Conservation (phyloP, 2,329 filamentous ascomycete genomes). For the Uncinocarpus reesii region DNA sequence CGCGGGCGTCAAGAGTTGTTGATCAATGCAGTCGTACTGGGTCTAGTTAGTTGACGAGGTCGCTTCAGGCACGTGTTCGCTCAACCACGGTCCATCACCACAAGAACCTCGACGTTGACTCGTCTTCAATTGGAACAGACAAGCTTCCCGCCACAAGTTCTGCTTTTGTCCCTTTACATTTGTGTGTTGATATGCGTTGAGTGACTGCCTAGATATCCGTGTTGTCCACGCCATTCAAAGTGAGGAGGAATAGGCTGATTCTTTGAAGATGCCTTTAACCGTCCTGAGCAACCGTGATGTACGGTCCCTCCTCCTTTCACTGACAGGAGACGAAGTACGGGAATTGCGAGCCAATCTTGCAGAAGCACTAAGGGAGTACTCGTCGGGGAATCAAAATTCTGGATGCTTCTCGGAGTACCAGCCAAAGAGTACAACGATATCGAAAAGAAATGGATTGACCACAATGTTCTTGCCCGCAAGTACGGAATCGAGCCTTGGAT, state of each 20-base stretch:
- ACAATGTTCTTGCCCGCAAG: conserved; percentile 60
- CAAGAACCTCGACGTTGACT: too few species aligned
- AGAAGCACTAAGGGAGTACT: conserved; percentile 55
- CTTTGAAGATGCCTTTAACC: conserved; percentile 53
- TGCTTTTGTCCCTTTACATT: too few species aligned
- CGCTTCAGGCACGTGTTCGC: too few species aligned
- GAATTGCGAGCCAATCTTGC: conserved; percentile 49
- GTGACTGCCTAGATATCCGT: too few species aligned
- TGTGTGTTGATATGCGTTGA: too few species aligned
- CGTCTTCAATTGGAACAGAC: too few species aligned
- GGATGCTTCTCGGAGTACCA: conserved; percentile 52
- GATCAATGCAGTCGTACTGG: too few species aligned
- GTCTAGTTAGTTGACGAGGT: too few species aligned
- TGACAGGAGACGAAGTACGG: conserved; percentile 48
- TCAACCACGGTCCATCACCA: too few species aligned
- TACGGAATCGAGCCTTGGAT: conserved; percentile 49
- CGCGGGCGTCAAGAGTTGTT: too few species aligned
- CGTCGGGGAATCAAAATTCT: conserved; percentile 49
- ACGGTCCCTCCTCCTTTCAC: conserved; percentile 44
- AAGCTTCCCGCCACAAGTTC: background rate
- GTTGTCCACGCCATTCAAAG: too few species aligned
- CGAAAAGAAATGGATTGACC: conserved; percentile 50
- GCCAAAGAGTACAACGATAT: conserved; percentile 51
- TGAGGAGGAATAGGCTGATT: background rate
- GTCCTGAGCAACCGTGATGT: conserved; percentile 50